Base-by-base conservation (phyloP, 2,329 filamentous ascomycete species). In the Aquanectria penicillioides region DNA sequence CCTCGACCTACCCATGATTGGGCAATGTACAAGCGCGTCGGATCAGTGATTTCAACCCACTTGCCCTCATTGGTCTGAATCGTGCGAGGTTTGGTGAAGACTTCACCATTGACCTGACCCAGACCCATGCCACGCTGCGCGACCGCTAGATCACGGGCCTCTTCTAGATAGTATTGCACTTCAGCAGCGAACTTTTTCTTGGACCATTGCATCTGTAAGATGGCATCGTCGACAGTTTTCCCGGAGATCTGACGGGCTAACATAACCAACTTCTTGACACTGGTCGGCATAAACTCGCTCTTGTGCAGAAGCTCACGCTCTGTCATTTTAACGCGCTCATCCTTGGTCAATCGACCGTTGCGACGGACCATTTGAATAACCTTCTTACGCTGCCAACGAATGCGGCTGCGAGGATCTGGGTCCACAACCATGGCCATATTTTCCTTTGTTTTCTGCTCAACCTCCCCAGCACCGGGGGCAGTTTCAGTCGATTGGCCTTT, bases 171-270 rank as follows among this genome's bases (percentile, higher is more conserved):
- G 71, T 87, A 89, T 67, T 86, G 81, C 23, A 98, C 87, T 71
- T 97, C 93, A 66, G 86, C 82, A 6, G 94, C 92, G 63, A 90
- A 91, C 80, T 93, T 94, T 86, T 99, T 99, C 82, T 93, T 92
- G 75, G 90, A 94, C 80, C 94, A 98, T 54, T 89, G 87, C 92
- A 99, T 97, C 82, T 99, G 95, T 52, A 91, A 79, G 66, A 98
- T 92, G 12, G 95, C 95, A 29, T 99, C 94, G 57, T 96, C 93
- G 61, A 99, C 83, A n/a, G 89, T 89, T 85, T 97, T 98, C 66
- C 95, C 95, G 2, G 88, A 85, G 71, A 99, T 95, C 79, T 98
- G 95, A 53, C 90, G 87, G 20, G 94, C 89, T 46, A 99, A 80
- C 69, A 91, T 89, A 49, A 90, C 89, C 53, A 99, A 83, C 81